A percentile compares a stretch with the other conserved stretches of the same genome.
Evolutionary conservation across 1,284 basidiomycete genomes (phyloP).

Genomic region (Cutaneotrichosporon sp.): DNA sequence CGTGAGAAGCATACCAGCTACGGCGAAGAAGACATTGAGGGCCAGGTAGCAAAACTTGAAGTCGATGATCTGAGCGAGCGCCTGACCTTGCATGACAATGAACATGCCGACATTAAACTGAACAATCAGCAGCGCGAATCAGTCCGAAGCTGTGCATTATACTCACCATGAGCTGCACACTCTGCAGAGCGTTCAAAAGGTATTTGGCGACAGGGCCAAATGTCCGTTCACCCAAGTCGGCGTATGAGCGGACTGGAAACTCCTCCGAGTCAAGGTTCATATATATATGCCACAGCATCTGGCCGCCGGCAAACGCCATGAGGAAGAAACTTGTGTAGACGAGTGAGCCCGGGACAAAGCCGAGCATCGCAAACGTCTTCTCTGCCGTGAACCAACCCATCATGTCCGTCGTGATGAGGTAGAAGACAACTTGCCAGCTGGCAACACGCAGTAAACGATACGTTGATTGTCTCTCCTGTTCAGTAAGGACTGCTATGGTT

Average conservation of each 20-base stretch:
- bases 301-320: slow-evolving; percentile 16
- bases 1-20: slow-evolving; percentile 7
- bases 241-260: slow-evolving; percentile 17
- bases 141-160: no score
- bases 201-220: slow-evolving; percentile 8
- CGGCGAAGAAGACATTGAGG: slow-evolving; percentile 9
- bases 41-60: slow-evolving; percentile 15
- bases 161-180: slow-evolving; percentile 6
- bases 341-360: slow-evolving; percentile 23
- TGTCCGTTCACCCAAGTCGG: slow-evolving; percentile 18
- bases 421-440: slow-evolving; percentile 18
- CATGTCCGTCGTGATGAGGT: slow-evolving; percentile 24
- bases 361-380: slow-evolving; percentile 33
- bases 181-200: slow-evolving; percentile 13
- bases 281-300: slow-evolving; percentile 20
- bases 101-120: slow-evolving; percentile 12
- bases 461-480: background rate
- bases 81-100: slow-evolving; percentile 10
- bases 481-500: background rate
- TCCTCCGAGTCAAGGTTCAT: slow-evolving; percentile 16
- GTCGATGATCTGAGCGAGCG: slow-evolving; percentile 5
- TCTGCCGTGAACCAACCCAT: slow-evolving; percentile 43
- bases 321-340: slow-evolving; percentile 20
- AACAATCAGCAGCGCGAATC: no score
- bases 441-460: slow-evolving; percentile 14